Evolutionary conservation across 768 basidiomycete genomes (phyloP).

Genomic region (Russula sp.): DNA sequence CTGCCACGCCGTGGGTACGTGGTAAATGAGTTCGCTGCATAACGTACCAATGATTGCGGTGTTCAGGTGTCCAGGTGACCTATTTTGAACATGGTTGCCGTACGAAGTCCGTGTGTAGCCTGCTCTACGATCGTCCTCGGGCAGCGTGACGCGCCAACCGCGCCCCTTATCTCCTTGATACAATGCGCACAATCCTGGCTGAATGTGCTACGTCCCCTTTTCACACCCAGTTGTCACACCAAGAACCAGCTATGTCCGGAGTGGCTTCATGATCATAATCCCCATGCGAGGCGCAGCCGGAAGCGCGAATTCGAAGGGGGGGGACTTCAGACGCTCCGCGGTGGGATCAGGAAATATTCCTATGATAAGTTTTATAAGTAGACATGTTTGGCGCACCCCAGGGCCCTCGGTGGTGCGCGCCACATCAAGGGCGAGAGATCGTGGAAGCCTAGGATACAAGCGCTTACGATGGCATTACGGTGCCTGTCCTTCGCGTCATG

Average conservation of each 20-base stretch:
- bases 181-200: not conserved
- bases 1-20: too few relatives aligned
- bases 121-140: not conserved
- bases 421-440: not conserved
- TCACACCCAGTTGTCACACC: not conserved
- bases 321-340: not conserved
- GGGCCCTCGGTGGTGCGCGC: not conserved
- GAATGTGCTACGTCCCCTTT: not conserved
- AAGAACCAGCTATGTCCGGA: not conserved
- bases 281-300: not conserved
- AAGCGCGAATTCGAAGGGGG: not conserved
- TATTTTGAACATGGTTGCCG: too few relatives aligned
- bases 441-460: not conserved
- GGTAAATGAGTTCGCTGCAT: not conserved
- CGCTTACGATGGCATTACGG: not conserved
- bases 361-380: not conserved
- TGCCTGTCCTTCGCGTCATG: not conserved
- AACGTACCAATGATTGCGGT: too few relatives aligned
- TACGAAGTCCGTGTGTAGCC: too few relatives aligned
- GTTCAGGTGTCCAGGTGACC: too few relatives aligned
- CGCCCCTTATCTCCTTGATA: too few relatives aligned
- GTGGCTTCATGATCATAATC: not conserved
- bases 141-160: not conserved
- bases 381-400: not conserved
- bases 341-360: not conserved